phyloP scores from a whole-genome alignment of 1,284 basidiomycete genomes.

The Tetrapyrgos nigripes region DNA sequence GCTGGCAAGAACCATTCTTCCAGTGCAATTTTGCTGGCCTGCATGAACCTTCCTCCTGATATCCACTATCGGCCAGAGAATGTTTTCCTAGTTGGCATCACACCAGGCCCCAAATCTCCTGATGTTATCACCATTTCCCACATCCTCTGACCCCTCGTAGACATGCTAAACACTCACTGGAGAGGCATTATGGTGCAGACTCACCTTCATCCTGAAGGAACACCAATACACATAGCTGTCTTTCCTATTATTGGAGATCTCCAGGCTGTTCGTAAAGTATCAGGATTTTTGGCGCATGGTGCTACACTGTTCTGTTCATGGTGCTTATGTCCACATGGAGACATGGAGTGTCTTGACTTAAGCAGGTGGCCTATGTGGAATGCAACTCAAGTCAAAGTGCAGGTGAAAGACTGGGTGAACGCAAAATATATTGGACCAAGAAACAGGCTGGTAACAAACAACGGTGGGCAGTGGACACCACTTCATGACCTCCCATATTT shows the following conservation, averaged over 20 bases:
- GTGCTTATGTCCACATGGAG: conserved; percentile 21
- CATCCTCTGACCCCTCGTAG: conserved; percentile 24
- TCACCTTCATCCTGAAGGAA: conserved; percentile 26
- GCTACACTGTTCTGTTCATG: conserved; percentile 32
- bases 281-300: conserved; percentile 27
- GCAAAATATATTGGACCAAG: background rate
- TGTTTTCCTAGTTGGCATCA: conserved; percentile 31
- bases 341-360: conserved; percentile 13
- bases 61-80: conserved; percentile 30
- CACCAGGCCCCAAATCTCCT: conserved; percentile 24
- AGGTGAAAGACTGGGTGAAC: background rate
- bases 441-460: background rate
- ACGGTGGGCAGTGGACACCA: conserved; percentile 20
- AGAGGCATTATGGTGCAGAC: conserved; percentile 23
- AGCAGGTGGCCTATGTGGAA: background rate
- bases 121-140: conserved; percentile 21
- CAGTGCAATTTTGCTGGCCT: background rate
- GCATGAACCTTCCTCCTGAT: conserved; percentile 31
- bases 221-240: conserved; percentile 23
- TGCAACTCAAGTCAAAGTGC: background rate
- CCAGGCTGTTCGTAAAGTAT: conserved; percentile 32
- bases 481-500: conserved; percentile 17
- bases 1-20: no score
- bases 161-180: conserved; percentile 17
- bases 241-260: conserved; percentile 36